Percentiles rank a stretch among this genome's conserved stretches.
Conservation (phyloP, 371 early-diverging fungal species). For the Apophysomyces trapeziformis region DNA sequence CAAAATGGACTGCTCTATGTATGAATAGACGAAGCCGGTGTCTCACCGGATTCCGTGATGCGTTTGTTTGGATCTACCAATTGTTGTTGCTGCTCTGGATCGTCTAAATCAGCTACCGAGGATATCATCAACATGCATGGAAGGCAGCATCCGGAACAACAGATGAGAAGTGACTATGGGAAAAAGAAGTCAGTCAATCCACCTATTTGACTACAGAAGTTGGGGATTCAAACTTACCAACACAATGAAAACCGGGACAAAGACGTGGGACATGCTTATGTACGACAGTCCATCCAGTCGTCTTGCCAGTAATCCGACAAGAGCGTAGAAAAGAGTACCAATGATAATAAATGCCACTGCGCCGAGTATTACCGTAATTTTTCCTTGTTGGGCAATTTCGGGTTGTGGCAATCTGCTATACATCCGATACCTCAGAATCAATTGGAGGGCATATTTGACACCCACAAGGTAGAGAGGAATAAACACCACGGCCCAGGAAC, state of each 20-base stretch:
- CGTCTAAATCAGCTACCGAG: conserved; percentile 35
- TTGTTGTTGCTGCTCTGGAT: conserved; percentile 25
- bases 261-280: conserved; percentile 64
- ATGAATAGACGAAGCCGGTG: neutral
- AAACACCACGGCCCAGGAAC: conserved; percentile 82
- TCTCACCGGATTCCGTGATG: conserved; percentile 26
- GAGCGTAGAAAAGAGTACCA: conserved; percentile 66
- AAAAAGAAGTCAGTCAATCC: neutral
- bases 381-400: conserved; percentile 58
- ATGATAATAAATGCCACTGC: conserved; percentile 55
- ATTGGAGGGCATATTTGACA: conserved; percentile 57
- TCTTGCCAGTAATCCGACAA: conserved; percentile 73
- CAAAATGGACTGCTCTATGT: conserved; percentile 6
- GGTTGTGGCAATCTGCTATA: conserved; percentile 55
- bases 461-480: conserved; percentile 77
- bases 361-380: conserved; percentile 53
- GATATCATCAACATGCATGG: conserved; percentile 61
- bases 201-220: too few species aligned
- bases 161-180: conserved; percentile 56
- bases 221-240: conserved; percentile 36
- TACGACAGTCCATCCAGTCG: conserved; percentile 59
- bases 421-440: conserved; percentile 50
- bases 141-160: conserved; percentile 77
- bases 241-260: conserved; percentile 84
- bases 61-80: conserved; percentile 32